A percentile compares a stretch with the other conserved stretches of the same genome.
Evolutionary conservation across 2,329 filamentous ascomycete genomes (phyloP).

Genomic region (Phialemonium atrogriseum): DNA sequence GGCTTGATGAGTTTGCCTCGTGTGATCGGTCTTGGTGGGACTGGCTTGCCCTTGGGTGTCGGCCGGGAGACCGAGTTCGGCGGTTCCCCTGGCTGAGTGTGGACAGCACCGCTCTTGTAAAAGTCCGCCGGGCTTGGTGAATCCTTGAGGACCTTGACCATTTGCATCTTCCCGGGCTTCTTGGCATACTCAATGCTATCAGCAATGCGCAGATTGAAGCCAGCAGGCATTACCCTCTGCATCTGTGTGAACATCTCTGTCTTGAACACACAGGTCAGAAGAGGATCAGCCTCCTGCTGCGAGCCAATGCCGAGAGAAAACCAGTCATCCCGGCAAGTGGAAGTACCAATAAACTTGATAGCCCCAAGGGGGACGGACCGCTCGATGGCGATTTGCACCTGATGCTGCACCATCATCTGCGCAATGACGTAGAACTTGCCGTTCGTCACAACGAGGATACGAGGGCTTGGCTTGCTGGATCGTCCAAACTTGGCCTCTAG

Average conservation of each 20-base stretch:
- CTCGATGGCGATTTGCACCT: slow-evolving; percentile 74
- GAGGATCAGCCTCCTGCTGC: slow-evolving; percentile 83
- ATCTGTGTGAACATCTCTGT: slow-evolving; percentile 96
- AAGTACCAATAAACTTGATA: slow-evolving; percentile 80
- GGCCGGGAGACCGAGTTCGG: slow-evolving; percentile 74
- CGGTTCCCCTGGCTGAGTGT: slow-evolving; percentile 77
- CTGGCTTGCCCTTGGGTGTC: slow-evolving; percentile 78
- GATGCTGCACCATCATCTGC: slow-evolving; percentile 73
- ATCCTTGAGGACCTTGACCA: slow-evolving; percentile 87
- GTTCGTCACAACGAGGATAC: slow-evolving; percentile 76
- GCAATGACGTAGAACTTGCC: slow-evolving; percentile 84
- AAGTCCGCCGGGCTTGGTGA: slow-evolving; percentile 66
- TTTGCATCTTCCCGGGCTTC: slow-evolving; percentile 87
- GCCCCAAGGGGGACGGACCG: slow-evolving; percentile 74
- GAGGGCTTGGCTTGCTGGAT: slow-evolving; percentile 85
- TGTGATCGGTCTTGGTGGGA: slow-evolving; percentile 84
- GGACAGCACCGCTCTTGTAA: slow-evolving; percentile 90
- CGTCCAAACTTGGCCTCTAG: slow-evolving; percentile 92
- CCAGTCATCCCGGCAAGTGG: slow-evolving; percentile 87
- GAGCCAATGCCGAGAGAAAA: slow-evolving; percentile 89
- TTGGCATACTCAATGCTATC: slow-evolving; percentile 91
- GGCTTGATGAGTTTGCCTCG: slow-evolving; percentile 87
- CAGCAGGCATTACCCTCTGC: slow-evolving; percentile 67
- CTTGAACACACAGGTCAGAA: slow-evolving; percentile 90
- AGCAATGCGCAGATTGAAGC: slow-evolving; percentile 74